These are phyloP conservation scores for Thalassiosira mediterranea DNA, from an alignment of 352 stramenopile genomes.

Conservation along the genomic window DNA sequence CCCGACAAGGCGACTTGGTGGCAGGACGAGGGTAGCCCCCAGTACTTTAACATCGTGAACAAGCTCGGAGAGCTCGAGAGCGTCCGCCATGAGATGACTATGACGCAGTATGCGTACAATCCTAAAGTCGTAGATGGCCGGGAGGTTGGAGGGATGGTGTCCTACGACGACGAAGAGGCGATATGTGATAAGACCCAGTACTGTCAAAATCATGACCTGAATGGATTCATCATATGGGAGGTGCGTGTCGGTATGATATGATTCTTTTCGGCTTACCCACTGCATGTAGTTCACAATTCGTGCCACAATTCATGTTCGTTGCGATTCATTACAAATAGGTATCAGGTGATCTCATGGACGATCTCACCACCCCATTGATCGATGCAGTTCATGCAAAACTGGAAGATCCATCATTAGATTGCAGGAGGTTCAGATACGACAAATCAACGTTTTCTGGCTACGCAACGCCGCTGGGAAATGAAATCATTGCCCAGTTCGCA, in stretches of 20 bases:
- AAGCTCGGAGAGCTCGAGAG: constrained; percentile 20
- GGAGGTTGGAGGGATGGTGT: too few species aligned
- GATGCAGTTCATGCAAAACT: constrained; percentile 53
- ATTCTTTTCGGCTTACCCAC: too few species aligned
- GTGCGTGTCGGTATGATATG: too few species aligned
- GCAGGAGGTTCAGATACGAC: too few species aligned
- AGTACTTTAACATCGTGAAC: constrained; percentile 37
- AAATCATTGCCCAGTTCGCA: too few species aligned
- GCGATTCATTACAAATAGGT: too few species aligned
- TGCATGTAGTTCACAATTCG: too few species aligned
- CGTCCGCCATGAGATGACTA: constrained; percentile 32
- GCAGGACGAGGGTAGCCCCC: neutral
- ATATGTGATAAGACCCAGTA: constrained; percentile 57
- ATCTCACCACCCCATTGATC: constrained; percentile 56
- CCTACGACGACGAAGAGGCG: constrained; percentile 44
- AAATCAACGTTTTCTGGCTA: too few species aligned
- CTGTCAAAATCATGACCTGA: constrained; percentile 19
- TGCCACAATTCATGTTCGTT: too few species aligned
- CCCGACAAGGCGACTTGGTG: neutral
- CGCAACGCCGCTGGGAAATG: too few species aligned
- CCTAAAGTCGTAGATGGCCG: constrained; percentile 10
- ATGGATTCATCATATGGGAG: constrained; percentile 51
- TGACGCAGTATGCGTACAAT: constrained; percentile 39
- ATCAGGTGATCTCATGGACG: too few species aligned
- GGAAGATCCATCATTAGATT: constrained; percentile 24